Base-by-base conservation (phyloP, 371 early-diverging fungal genomes). In the Funneliformis caledonium region DNA sequence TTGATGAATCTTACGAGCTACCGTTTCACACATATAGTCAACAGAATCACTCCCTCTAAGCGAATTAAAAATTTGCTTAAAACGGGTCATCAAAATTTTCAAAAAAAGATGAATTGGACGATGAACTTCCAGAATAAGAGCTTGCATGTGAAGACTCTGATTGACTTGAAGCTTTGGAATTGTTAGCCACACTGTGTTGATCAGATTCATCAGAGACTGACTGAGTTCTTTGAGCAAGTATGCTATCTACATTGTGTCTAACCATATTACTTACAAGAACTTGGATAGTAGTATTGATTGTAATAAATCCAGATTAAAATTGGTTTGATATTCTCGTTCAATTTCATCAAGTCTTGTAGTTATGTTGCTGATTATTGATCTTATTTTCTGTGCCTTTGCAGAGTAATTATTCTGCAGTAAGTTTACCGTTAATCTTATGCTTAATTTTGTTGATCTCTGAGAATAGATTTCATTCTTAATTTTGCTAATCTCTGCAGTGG, bases 291-390 rank as follows among this genome's bases (percentile, higher is more conserved):
- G 52, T 16, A 52, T 52, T 52, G 52, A 72, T 72, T 47, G 72
- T 33, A 3, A 42, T 72, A 47, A 72, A 72, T 47, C 14, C 47
- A 45, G 72, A 72, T 45, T 42, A 72, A 72, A 72, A 72, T 72
- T 42, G 42, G 22, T 72, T 31, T 47, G 45, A 42, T 45, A 72
- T 22, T 22, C 72, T 72, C 42, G 12, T 72, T 72, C 72, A 43
- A 72, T 72, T 22, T 45, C 14, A 72, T 72, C 65, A 65, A 65
- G 65, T 65, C 52, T 52, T 52, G 52, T 52, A 52, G 52, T 16
- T 4, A 52, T 16, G 52, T 52, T 52, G 4, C 52, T 52, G 52
- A 52, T 52, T 52, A 52, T 52, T 52, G 52, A 52, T 52, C 52
- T 52, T 52, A 52, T 52, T 52, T 52, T 52, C 52, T 52, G 52